Conservation (phyloP, 208 protist genomes). For the Leishmania guyanensis region DNA sequence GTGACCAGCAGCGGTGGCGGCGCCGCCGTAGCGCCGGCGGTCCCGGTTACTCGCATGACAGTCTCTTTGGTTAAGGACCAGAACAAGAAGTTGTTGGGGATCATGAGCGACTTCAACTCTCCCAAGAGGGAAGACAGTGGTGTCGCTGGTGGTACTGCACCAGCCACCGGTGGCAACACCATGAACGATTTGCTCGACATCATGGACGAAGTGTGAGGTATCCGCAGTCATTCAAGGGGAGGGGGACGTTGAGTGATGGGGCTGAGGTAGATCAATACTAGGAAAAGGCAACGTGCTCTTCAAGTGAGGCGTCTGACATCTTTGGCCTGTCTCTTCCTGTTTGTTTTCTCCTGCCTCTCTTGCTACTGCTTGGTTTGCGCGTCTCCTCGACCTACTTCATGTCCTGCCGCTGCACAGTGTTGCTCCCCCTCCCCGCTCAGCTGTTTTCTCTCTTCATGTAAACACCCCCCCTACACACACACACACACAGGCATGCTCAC, state of each 20-base stretch:
- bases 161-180: not conserved
- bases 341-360: not conserved
- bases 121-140: not conserved
- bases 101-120: conserved; percentile 45
- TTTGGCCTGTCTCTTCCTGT: not conserved
- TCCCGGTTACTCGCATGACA: conserved; percentile 41
- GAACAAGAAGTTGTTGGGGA: conserved; percentile 60
- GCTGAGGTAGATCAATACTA: not conserved
- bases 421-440: not conserved
- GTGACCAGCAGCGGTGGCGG: not conserved
- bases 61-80: conserved; percentile 39
- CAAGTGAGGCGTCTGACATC: not conserved
- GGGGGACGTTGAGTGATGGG: not conserved
- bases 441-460: not conserved
- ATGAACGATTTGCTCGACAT: conserved; percentile 70
- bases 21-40: not conserved
- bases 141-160: not conserved
- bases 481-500: not conserved
- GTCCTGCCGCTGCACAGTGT: not conserved
- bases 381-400: not conserved
- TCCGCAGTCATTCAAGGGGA: not conserved
- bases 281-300: not conserved
- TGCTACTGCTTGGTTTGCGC: not conserved
- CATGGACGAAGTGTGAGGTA: conserved; percentile 77
- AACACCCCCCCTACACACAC: not conserved